These are phyloP conservation scores for Flaveria linearis DNA, from an alignment of 129 eudicot species.

Conservation along the genomic window DNA sequence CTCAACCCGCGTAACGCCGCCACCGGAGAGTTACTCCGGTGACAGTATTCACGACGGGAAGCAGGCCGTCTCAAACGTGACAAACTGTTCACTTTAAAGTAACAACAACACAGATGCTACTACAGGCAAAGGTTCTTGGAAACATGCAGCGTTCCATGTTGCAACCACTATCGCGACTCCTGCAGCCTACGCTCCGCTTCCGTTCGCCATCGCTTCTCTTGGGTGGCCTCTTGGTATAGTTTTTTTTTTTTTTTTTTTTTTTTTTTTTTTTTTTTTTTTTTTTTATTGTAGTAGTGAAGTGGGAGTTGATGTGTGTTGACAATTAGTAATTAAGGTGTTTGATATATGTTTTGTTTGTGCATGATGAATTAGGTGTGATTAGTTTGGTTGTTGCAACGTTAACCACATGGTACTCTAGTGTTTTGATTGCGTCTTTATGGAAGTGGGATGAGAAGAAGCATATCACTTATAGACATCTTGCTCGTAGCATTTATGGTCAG, in stretches of 20 bases:
- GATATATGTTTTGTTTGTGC: constrained; percentile 9
- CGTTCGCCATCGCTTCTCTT: constrained; percentile 58
- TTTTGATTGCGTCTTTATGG: constrained; percentile 61
- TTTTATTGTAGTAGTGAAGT: not conserved
- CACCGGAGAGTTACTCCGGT: not conserved
- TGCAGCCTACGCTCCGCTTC: constrained; percentile 66
- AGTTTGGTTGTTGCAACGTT: constrained; percentile 56
- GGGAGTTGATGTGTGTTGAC: constrained; percentile 5
- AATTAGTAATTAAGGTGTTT: constrained; percentile 13
- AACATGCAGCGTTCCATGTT: constrained; percentile 62
- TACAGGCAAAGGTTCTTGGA: constrained; percentile 48
- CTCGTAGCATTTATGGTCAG: constrained; percentile 54
- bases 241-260: not conserved
- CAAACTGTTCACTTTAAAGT: not conserved
- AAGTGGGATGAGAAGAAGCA: constrained; percentile 63
- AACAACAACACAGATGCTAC: not conserved
- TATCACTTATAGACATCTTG: constrained; percentile 54
- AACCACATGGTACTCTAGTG: constrained; percentile 58
- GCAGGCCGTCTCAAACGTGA: not conserved
- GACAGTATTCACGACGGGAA: constrained; percentile 13
- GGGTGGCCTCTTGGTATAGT: constrained; percentile 59
- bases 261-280: not conserved
- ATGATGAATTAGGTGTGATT: constrained; percentile 39
- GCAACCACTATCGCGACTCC: constrained; percentile 71
- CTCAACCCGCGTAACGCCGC: constrained; percentile 8